Evolutionary conservation across 805 yeast genomes (phyloP).

Genomic region (Starmerella apicola): DNA sequence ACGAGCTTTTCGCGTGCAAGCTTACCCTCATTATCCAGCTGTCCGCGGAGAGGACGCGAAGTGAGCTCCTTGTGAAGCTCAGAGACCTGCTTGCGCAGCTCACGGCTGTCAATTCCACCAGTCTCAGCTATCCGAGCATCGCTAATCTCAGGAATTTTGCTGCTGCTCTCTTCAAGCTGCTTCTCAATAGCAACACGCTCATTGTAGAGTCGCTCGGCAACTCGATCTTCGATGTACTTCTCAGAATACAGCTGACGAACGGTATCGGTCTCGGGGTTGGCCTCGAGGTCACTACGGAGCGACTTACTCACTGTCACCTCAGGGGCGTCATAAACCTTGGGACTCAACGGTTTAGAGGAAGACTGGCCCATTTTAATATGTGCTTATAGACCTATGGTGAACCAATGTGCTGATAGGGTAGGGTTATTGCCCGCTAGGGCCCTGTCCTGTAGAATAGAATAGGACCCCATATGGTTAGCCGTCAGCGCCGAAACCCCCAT

Average conservation of each 20-base stretch:
- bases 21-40: conserved; percentile 23
- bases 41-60: conserved; percentile 24
- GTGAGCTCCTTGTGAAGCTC: conserved; percentile 24
- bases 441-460: too few species aligned
- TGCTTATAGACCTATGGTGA: too few species aligned
- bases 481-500: too few species aligned
- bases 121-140: conserved; percentile 14
- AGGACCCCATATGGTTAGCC: too few species aligned
- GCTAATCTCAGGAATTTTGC: conserved; percentile 10
- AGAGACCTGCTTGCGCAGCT: conserved; percentile 23
- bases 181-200: conserved; percentile 24
- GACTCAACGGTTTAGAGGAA: conserved; percentile 18
- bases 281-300: conserved; percentile 26
- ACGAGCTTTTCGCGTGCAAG: conserved; percentile 24
- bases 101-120: conserved; percentile 14
- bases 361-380: conserved; percentile 23
- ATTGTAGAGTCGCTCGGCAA: conserved; percentile 26
- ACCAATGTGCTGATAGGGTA: too few species aligned
- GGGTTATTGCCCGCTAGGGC: too few species aligned
- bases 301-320: conserved; percentile 25
- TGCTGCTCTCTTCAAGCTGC: conserved; percentile 19
- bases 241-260: conserved; percentile 27
- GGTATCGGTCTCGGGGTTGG: conserved; percentile 28
- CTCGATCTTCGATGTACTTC: conserved; percentile 27
- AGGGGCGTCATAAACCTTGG: conserved; percentile 26